Evolutionary conservation across 768 basidiomycete species (phyloP).

Genomic region (Pulveroboletus sp.): DNA sequence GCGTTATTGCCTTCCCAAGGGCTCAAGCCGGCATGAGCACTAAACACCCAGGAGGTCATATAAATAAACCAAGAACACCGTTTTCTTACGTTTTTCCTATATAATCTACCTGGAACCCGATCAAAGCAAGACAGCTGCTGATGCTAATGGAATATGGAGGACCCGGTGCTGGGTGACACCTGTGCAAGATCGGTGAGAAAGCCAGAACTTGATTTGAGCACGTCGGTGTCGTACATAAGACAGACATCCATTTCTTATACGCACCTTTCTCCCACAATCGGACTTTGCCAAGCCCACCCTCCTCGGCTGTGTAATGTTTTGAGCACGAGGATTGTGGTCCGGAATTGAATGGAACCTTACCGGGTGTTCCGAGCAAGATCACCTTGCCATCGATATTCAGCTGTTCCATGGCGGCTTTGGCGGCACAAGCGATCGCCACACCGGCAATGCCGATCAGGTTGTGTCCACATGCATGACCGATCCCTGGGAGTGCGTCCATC

Average conservation of each 20-base stretch:
- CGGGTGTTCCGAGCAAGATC: constrained; percentile 73
- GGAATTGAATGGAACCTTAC: constrained; percentile 30
- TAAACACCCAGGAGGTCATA: too few relatives aligned
- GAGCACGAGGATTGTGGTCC: background rate
- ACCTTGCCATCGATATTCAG: constrained; percentile 65
- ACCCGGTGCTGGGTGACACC: constrained; percentile 81
- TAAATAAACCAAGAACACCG: too few relatives aligned
- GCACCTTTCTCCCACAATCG: constrained; percentile 62
- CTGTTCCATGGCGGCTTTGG: constrained; percentile 59
- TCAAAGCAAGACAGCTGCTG: constrained; percentile 59
- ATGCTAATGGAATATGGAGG: constrained; percentile 62
- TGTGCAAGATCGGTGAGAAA: constrained; percentile 21
- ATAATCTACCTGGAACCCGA: constrained; percentile 59
- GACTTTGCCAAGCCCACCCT: constrained; percentile 73
- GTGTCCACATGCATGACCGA: constrained; percentile 78
- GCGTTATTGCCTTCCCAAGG: constrained; percentile 89
- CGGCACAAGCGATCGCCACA: constrained; percentile 65
- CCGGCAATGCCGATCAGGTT: constrained; percentile 78
- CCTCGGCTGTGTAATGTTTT: constrained; percentile 55
- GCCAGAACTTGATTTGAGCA: background rate
- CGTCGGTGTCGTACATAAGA: constrained; percentile 47
- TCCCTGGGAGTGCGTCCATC: constrained; percentile 60
- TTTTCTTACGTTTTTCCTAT: constrained; percentile 64
- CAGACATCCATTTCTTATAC: constrained; percentile 74
- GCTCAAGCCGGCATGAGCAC: constrained; percentile 73